Conservation (phyloP, 768 basidiomycete genomes). For the Rhodosporidiobolus sp. region DNA sequence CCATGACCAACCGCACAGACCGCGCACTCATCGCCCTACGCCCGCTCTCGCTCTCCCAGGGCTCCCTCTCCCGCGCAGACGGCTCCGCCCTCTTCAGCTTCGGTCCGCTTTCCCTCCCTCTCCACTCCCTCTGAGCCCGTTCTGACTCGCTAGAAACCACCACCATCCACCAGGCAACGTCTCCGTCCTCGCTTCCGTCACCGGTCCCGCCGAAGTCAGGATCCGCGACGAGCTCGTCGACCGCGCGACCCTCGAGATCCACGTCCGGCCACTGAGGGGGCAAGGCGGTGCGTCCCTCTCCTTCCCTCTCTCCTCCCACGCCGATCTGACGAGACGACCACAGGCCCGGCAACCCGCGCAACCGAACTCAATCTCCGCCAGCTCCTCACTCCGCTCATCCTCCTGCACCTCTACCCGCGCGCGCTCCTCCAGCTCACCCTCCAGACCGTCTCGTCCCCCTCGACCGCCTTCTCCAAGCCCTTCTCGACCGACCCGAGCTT, state of each 20-base stretch:
- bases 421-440: slow-evolving; percentile 51
- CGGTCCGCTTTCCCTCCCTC: slow-evolving; percentile 39
- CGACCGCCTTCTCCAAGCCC: slow-evolving; percentile 27
- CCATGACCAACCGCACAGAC: background rate
- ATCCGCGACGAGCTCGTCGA: slow-evolving; percentile 51
- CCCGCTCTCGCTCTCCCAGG: slow-evolving; percentile 44
- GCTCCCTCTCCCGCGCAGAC: slow-evolving; percentile 49
- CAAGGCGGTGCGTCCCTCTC: slow-evolving; percentile 32
- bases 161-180: slow-evolving; percentile 45
- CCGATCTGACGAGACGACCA: background rate
- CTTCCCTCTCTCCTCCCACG: background rate
- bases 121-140: accelerated
- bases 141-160: background rate
- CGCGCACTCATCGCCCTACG: slow-evolving; percentile 41
- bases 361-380: slow-evolving; percentile 44
- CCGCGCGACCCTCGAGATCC: slow-evolving; percentile 50
- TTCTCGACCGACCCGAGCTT: slow-evolving; percentile 26
- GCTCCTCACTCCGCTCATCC: slow-evolving; percentile 48
- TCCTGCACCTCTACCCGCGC: slow-evolving; percentile 49
- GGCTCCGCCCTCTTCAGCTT: slow-evolving; percentile 50
- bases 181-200: slow-evolving; percentile 48
- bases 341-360: slow-evolving; percentile 48
- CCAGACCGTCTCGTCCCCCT: slow-evolving; percentile 49
- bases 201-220: slow-evolving; percentile 51
- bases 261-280: slow-evolving; percentile 49